Conservation (phyloP, 2,329 filamentous ascomycete genomes). For the Aspergillus sp. region DNA sequence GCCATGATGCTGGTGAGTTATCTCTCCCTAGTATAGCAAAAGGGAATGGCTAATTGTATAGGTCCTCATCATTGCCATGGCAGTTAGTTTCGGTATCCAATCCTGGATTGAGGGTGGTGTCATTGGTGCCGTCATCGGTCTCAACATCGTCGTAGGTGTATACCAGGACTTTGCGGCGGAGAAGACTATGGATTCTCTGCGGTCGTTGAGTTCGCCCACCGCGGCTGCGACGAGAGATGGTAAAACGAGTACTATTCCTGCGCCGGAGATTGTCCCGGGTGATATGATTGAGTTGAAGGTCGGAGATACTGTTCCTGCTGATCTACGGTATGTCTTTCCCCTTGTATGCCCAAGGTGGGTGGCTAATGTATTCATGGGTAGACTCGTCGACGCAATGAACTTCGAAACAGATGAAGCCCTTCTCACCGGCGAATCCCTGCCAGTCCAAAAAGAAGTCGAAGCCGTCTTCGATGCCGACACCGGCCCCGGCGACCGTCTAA, state of each 20-base stretch:
- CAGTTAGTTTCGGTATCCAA: slow-evolving; percentile 50
- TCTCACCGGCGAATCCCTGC: slow-evolving; percentile 56
- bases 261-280: slow-evolving; percentile 57
- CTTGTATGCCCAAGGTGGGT: not conserved
- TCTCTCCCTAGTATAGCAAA: not conserved
- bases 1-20: slow-evolving; percentile 58
- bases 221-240: slow-evolving; percentile 54
- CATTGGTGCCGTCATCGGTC: slow-evolving; percentile 51
- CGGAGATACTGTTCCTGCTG: slow-evolving; percentile 58
- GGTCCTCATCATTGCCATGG: slow-evolving; percentile 73
- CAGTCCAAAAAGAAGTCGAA: slow-evolving; percentile 49
- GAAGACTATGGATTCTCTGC: slow-evolving; percentile 55
- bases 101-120: slow-evolving; percentile 56
- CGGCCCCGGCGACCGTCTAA: slow-evolving; percentile 54
- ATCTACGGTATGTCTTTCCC: slow-evolving; percentile 44
- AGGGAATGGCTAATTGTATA: too few relatives aligned
- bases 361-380: slow-evolving; percentile 26
- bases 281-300: slow-evolving; percentile 51
- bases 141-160: slow-evolving; percentile 55
- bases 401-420: slow-evolving; percentile 66
- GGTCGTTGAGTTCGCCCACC: slow-evolving; percentile 51
- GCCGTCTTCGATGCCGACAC: slow-evolving; percentile 44
- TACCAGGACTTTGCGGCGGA: slow-evolving; percentile 57
- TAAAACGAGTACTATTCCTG: slow-evolving; percentile 47
- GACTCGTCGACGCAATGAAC: slow-evolving; percentile 58